A percentile compares a stretch with the other conserved stretches of the same genome.
These are phyloP conservation scores for Microthyrium microscopicum DNA, from an alignment of 2,329 filamentous ascomycete species.

Conservation along the genomic window DNA sequence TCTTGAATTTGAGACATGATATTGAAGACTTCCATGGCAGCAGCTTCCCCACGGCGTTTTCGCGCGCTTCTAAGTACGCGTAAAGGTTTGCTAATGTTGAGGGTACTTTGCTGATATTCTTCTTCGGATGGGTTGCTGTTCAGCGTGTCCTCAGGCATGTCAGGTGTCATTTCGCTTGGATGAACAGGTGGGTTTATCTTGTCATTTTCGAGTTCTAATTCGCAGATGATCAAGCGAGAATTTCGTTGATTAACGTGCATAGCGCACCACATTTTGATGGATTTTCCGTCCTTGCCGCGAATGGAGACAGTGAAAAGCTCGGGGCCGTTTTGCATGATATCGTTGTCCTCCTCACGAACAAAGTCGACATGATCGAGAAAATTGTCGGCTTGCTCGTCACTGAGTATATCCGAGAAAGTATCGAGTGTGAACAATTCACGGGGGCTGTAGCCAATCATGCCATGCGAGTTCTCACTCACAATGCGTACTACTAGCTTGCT, in stretches of 20 bases:
- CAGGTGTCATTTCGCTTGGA: constrained; percentile 37
- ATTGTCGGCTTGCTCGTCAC: constrained; percentile 69
- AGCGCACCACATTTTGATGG: constrained; percentile 69
- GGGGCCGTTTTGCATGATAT: constrained; percentile 58
- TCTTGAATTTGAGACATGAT: constrained; percentile 87
- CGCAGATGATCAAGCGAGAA: constrained; percentile 61
- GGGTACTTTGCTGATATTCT: constrained; percentile 59
- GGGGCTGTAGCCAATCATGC: constrained; percentile 61
- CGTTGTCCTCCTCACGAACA: constrained; percentile 64
- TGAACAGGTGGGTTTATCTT: constrained; percentile 49
- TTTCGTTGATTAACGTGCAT: constrained; percentile 58
- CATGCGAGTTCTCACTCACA: constrained; percentile 65
- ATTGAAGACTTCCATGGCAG: constrained; percentile 79
- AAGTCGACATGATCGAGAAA: constrained; percentile 78
- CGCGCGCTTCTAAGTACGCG: constrained; percentile 59
- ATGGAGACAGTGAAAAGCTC: constrained; percentile 74
- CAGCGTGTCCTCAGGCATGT: constrained; percentile 56
- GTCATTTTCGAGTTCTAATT: constrained; percentile 78
- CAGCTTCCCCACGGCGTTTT: constrained; percentile 59
- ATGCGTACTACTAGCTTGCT: constrained; percentile 54
- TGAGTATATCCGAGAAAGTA: constrained; percentile 70
- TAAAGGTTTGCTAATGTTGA: constrained; percentile 60
- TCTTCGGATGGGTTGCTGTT: constrained; percentile 55
- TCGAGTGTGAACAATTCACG: constrained; percentile 55
- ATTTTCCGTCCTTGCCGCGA: constrained; percentile 36